Evolutionary conservation across 2,329 filamentous ascomycete genomes (phyloP), one percentile per base, ranked within the genome.

Genomic region (Pseudogymnoascus sp.): DNA sequence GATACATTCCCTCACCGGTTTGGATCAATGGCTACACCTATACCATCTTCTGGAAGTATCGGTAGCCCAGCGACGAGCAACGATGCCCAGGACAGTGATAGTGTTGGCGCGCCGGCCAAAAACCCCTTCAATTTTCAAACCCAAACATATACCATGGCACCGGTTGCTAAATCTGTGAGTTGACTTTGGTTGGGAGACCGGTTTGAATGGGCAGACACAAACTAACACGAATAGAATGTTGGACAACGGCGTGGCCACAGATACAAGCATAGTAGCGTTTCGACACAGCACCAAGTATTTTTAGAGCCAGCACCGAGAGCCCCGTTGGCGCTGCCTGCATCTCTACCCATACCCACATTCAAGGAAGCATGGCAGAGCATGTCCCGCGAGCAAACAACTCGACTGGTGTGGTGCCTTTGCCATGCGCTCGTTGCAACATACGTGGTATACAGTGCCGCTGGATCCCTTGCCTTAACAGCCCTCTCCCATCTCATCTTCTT

Each of bases 111-210:
- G 21, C 66, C 66, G 31, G 67, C 66, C 37, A 70, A 78, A 63
- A 90, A 87, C 68, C 93, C 93, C 0, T 97, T 99, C 84, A 97
- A 97, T 77, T 97, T 97, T 76, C 86, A 96, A 77, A 90, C 93
- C 1, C 88, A 90, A 73, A 82, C 87, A 53, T 88, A 92, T 73
- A 87, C 89, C 14, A 89, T 89, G 66, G 82, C 82, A 16, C 89
- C 90, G 2, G 83, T 92, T 64, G 71, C 78, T 64, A 93, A 92
- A 79, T 89, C 90, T 68, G 89, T 92, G 79, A 46, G 83, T 78
- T 23, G 50, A 42, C n/a, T 64, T 40, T 44, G 61, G 62, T 63
- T 62, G 28, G 42, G 31, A 38, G n/a, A 18, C 28, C 10, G n/a
- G 28, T 34, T 36, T 56, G 37, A 11, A 38, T 23, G 25, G 25